Evolutionary conservation across 1,139 yeast genomes (phyloP), one percentile per base, ranked within the genome.

Genomic region (Geotrichum candidum): DNA sequence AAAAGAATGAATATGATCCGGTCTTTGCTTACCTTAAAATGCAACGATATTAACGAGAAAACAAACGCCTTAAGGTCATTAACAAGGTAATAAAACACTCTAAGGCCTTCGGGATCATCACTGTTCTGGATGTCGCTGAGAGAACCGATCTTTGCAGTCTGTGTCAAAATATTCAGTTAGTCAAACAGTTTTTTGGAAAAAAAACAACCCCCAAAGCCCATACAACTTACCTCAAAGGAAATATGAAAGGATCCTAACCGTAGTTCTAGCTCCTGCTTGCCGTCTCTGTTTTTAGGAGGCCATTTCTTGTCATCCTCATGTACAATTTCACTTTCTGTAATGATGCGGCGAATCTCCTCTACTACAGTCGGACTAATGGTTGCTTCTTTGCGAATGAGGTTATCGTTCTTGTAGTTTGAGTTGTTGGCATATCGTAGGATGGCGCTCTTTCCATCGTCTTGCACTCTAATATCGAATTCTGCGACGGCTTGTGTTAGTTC

Each of bases 41-140:
- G 81, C 53, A 80, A 68, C 0, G 78, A 74, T 25, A 78, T 78
- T 31, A 80, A 66, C 1, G 82, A 78, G 63, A 79, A 79, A 1
- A 79, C 69, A 25, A 80, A 63, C 2, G 81, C 81, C 64, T 79
- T 79, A 51, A 80, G 65, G 65, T 80, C 82, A 60, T 78, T 81
- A 0, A 77, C 74, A 46, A 79, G 70, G 62, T 77, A 80, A 64
- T 80, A 79, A 63, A 78, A 80, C 10, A 76, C 80, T 56, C 80
- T 69, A 29, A 80, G 65, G 0, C 82, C 82, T 53, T 77, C 80
- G 0, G 80, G 78, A 61, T 79, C 81, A 2, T 74, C 73, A 53
- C 77, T 71, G n/a, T 70, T 68, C 62, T 74, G 77, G 7, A 77
- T 77, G 54, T 78, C 80, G 15, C 69, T 72, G 46, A 78, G 65